A percentile compares a stretch with the other conserved stretches of the same genome.
These are phyloP conservation scores for Capniomyces stellatus DNA, from an alignment of 371 early-diverging fungal species.

Conservation along the genomic window DNA sequence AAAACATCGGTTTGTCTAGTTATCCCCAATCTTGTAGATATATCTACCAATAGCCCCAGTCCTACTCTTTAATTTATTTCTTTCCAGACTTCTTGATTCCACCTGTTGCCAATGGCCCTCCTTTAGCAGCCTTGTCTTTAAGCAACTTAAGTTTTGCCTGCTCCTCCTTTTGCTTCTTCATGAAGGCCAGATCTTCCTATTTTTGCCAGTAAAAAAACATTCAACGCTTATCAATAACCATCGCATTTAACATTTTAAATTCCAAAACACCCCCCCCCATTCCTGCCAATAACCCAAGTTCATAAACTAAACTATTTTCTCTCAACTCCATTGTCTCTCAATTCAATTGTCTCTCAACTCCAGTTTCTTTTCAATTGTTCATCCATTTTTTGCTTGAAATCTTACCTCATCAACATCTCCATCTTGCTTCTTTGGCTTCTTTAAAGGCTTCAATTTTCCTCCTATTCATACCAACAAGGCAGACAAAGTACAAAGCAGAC, in stretches of 20 bases:
- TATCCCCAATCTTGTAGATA: too few relatives aligned
- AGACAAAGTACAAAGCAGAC: too few relatives aligned
- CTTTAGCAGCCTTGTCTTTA: constrained; percentile 52
- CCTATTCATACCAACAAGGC: constrained; percentile 42
- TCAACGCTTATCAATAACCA: too few relatives aligned
- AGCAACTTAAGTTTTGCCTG: constrained; percentile 60
- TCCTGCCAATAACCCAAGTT: constrained; percentile 12
- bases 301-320: too few relatives aligned
- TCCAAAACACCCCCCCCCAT: background rate
- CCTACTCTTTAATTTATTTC: too few relatives aligned
- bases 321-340: too few relatives aligned
- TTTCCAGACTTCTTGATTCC: constrained; percentile 66
- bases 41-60: too few relatives aligned
- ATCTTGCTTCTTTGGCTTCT: constrained; percentile 49
- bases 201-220: too few relatives aligned
- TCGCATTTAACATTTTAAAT: constrained; percentile 19
- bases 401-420: constrained; percentile 44
- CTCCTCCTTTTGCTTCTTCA: constrained; percentile 69
- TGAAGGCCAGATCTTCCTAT: constrained; percentile 60
- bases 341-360: too few relatives aligned
- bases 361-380: too few relatives aligned
- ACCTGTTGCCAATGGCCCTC: constrained; percentile 58
- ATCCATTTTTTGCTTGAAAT: too few relatives aligned
- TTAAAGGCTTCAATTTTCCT: constrained; percentile 68
- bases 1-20: too few relatives aligned